Conservation (phyloP, 1,284 basidiomycete species). For the Athelia sp. region DNA sequence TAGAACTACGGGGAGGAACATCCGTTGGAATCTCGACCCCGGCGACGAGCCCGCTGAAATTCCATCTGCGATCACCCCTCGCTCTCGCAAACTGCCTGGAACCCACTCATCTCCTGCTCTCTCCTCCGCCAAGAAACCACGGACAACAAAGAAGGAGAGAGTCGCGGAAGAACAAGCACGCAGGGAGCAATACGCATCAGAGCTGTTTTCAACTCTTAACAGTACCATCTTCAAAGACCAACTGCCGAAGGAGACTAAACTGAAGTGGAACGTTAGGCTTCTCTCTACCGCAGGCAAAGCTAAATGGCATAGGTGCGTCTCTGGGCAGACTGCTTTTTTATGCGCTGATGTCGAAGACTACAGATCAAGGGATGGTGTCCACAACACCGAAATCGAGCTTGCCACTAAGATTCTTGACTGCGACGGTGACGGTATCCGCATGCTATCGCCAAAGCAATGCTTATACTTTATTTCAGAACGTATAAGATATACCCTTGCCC, state of each 20-base stretch:
- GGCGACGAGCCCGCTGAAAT: not conserved
- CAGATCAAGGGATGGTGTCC: constrained; percentile 46
- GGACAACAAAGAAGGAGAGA: constrained; percentile 40
- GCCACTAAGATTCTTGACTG: constrained; percentile 75
- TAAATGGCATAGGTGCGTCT: constrained; percentile 56
- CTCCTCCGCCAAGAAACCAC: constrained; percentile 19
- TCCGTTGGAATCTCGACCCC: not conserved
- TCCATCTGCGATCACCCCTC: not conserved
- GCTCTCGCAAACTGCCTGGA: not conserved
- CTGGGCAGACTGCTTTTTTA: constrained; percentile 1
- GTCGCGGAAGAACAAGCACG: constrained; percentile 38
- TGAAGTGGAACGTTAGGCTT: constrained; percentile 73
- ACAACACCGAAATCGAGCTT: constrained; percentile 63
- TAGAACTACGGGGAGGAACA: not conserved
- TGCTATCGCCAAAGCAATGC: constrained; percentile 1
- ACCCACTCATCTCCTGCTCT: not conserved
- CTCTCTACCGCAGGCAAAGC: constrained; percentile 77
- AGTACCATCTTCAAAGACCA: constrained; percentile 67
- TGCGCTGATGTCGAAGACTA: not conserved
- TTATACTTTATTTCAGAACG: constrained; percentile 47
- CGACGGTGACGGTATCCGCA: constrained; percentile 40
- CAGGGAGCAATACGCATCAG: constrained; percentile 49
- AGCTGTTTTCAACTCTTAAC: constrained; percentile 84
- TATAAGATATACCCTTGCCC: constrained; percentile 73
- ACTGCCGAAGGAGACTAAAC: constrained; percentile 59